Evolutionary conservation across 257 asterid genomes (phyloP).

Genomic region (Linaria vulgaris): DNA sequence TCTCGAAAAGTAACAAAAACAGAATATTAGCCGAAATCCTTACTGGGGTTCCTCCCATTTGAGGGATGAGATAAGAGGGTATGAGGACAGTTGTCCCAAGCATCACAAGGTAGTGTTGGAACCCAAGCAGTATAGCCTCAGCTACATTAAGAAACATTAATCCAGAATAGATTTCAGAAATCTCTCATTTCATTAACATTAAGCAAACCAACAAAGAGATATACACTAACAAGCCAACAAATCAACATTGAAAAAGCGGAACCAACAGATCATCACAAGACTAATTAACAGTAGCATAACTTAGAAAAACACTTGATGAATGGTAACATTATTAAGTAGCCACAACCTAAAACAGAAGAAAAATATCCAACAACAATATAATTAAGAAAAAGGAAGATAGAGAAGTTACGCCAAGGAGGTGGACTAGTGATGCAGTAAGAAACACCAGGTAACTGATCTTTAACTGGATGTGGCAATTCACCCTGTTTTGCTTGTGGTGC

Average conservation of each 20-base stretch:
- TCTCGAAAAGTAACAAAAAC: not conserved
- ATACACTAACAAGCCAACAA: not conserved
- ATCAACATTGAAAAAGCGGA: not conserved
- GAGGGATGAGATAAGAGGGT: constrained; percentile 71
- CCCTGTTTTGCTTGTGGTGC: constrained; percentile 86
- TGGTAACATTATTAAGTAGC: not conserved
- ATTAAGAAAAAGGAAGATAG: constrained; percentile 9
- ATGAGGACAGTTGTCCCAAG: constrained; percentile 95
- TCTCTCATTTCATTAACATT: not conserved
- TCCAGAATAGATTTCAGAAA: too few relatives aligned
- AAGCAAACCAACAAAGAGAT: not conserved
- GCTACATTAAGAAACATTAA: constrained; percentile 51
- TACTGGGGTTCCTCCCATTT: constrained; percentile 94
- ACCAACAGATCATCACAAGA: not conserved
- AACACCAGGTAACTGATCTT: constrained; percentile 80
- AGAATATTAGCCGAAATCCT: constrained; percentile 13
- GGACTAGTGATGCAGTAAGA: constrained; percentile 93
- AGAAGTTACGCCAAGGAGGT: constrained; percentile 95
- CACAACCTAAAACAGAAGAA: not conserved
- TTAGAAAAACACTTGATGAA: not conserved
- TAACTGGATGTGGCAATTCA: constrained; percentile 82
- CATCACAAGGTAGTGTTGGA: constrained; percentile 97
- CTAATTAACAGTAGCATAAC: too few relatives aligned
- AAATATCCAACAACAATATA: too few relatives aligned
- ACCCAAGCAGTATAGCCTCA: constrained; percentile 93